Evolutionary conservation across 768 basidiomycete genomes (phyloP).

Genomic region (Suillus ampliporus): DNA sequence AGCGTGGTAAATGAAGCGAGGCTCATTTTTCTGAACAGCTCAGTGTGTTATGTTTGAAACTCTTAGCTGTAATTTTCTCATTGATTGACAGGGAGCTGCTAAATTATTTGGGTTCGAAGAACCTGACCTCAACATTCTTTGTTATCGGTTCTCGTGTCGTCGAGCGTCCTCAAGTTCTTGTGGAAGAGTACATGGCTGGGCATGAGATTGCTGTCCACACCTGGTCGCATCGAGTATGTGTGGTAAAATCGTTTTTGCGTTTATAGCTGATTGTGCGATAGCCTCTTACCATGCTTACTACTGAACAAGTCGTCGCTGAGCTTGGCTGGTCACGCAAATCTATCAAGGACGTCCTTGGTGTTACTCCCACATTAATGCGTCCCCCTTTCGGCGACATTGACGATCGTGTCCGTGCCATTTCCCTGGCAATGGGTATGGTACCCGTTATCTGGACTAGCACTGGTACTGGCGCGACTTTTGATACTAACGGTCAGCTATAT

Average conservation of each 20-base stretch:
- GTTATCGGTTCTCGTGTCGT: constrained; percentile 86
- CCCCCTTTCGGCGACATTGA: constrained; percentile 90
- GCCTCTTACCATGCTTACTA: constrained; percentile 75
- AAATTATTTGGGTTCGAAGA: constrained; percentile 66
- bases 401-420: constrained; percentile 91
- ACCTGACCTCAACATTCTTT: constrained; percentile 87
- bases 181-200: constrained; percentile 81
- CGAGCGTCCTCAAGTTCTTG: constrained; percentile 73
- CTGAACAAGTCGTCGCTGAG: constrained; percentile 88
- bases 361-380: constrained; percentile 80
- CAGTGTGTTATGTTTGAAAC: constrained; percentile 44
- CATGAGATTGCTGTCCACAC: constrained; percentile 88
- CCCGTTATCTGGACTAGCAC: constrained; percentile 90
- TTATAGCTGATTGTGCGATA: constrained; percentile 33
- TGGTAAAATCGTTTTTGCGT: constrained; percentile 21
- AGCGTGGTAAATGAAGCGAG: neutral
- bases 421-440: constrained; percentile 87
- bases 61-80: constrained; percentile 9
- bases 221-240: constrained; percentile 80
- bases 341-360: constrained; percentile 77
- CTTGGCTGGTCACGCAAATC: constrained; percentile 90
- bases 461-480: constrained; percentile 59
- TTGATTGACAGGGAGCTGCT: constrained; percentile 59
- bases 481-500: constrained; percentile 65
- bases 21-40: constrained; percentile 40